Evolutionary conservation across 768 basidiomycete species (phyloP).

Genomic region (Clavaria fumosa): DNA sequence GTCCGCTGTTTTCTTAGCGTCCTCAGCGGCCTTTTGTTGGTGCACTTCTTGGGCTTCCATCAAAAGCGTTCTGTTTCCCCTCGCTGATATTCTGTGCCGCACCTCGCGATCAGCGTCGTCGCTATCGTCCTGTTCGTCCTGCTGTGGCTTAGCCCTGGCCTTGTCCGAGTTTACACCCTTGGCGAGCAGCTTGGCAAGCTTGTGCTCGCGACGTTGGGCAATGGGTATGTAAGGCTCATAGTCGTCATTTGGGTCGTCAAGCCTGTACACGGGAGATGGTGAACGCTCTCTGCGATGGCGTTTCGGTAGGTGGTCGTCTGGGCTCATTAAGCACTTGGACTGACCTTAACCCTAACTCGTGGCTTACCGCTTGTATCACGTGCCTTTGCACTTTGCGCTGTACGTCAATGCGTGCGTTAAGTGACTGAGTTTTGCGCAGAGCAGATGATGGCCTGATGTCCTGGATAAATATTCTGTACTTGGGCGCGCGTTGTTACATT

Average conservation of each 20-base stretch:
- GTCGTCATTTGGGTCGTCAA: conserved; percentile 45
- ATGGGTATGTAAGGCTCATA: conserved; percentile 85
- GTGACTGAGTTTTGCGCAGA: no score
- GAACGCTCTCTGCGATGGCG: conserved; percentile 39
- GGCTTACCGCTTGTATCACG: no score
- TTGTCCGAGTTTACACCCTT: conserved; percentile 41
- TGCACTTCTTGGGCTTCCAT: conserved; percentile 95
- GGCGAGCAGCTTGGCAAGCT: conserved; percentile 59
- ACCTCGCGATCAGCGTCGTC: conserved; percentile 72
- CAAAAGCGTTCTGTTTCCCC: conserved; percentile 78
- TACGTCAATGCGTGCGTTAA: no score
- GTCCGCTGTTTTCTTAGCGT: conserved; percentile 76
- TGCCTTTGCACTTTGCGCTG: no score
- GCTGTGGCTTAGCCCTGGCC: conserved; percentile 28
- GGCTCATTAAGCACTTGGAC: no score
- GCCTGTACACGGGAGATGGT: conserved; percentile 42
- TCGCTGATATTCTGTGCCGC: conserved; percentile 47
- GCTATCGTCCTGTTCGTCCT: conserved; percentile 53
- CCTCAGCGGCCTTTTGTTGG: conserved; percentile 65
- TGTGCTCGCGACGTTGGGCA: conserved; percentile 67
- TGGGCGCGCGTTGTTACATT: no score
- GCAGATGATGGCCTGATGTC: no score
- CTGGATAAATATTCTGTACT: no score
- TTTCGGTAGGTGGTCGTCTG: no score
- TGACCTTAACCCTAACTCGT: no score